phyloP scores from a whole-genome alignment of 345 rosid species.

The Syzygium oleosum region DNA sequence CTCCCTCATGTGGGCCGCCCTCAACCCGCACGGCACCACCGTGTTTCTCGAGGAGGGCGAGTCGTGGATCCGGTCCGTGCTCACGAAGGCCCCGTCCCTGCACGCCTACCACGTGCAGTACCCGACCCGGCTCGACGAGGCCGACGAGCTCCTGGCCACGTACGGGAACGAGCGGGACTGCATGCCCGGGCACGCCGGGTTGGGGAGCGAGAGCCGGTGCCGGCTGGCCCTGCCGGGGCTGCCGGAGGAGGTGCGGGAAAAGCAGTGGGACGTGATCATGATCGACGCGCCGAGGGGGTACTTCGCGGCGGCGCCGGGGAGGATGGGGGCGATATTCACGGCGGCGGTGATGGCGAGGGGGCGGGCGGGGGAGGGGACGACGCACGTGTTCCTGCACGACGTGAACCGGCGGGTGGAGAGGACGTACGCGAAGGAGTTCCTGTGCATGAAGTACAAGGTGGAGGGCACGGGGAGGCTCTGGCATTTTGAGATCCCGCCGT shows the following conservation, averaged over 20 bases:
- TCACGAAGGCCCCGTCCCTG: slow-evolving; percentile 14
- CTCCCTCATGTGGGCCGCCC: slow-evolving; percentile 50
- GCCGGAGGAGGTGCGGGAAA: slow-evolving; percentile 39
- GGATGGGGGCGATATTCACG: slow-evolving; percentile 53
- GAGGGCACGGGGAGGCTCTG: slow-evolving; percentile 33
- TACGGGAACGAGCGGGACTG: slow-evolving; percentile 26
- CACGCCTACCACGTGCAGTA: slow-evolving; percentile 27
- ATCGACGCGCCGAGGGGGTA: slow-evolving; percentile 57
- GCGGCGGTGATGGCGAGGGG: slow-evolving; percentile 47
- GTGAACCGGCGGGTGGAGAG: slow-evolving; percentile 50
- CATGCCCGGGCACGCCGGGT: slow-evolving; percentile 11
- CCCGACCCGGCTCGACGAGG: slow-evolving; percentile 37
- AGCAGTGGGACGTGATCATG: slow-evolving; percentile 55
- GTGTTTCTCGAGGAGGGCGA: slow-evolving; percentile 54
- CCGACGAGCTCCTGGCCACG: slow-evolving; percentile 23
- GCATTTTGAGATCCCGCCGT: slow-evolving; percentile 41
- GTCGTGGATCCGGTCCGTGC: slow-evolving; percentile 21
- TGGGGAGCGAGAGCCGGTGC: slow-evolving; percentile 25
- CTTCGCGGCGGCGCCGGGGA: slow-evolving; percentile 46
- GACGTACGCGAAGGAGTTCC: slow-evolving; percentile 34
- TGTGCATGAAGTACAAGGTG: slow-evolving; percentile 36
- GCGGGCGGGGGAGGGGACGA: slow-evolving; percentile 32
- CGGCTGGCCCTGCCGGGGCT: slow-evolving; percentile 27
- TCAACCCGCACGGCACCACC: slow-evolving; percentile 44
- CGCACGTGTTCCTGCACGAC: slow-evolving; percentile 53